Conservation (phyloP, 2,329 filamentous ascomycete genomes). For the Tolypocladium tundrense region DNA sequence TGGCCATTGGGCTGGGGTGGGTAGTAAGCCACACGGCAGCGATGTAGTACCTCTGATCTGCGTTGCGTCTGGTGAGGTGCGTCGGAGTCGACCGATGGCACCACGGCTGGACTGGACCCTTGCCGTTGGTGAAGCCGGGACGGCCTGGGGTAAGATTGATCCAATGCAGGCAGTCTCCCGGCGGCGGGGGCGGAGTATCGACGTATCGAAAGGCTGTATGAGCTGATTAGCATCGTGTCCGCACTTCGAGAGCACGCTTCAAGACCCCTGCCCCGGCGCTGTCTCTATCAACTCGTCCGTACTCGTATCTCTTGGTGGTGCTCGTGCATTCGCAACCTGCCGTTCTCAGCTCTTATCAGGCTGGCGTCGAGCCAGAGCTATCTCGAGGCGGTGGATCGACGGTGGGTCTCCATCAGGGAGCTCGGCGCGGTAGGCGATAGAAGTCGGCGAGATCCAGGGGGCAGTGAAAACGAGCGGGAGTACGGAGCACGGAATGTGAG, state of each 20-base stretch:
- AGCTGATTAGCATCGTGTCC: background rate
- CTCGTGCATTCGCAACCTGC: background rate
- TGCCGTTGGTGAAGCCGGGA: background rate
- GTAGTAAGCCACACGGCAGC: background rate
- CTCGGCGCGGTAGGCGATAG: background rate
- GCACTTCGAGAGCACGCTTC: background rate
- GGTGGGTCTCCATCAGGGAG: background rate
- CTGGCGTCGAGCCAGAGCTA: background rate
- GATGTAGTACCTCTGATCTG: background rate
- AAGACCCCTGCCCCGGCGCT: background rate
- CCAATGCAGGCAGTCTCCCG: background rate
- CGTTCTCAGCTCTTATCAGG: background rate
- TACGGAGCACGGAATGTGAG: no score
- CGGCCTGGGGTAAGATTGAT: background rate
- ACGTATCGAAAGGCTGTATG: background rate
- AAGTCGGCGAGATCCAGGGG: background rate
- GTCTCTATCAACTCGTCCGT: background rate
- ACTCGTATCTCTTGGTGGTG: no score
- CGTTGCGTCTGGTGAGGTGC: background rate
- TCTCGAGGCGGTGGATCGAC: background rate
- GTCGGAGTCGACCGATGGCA: slow-evolving; percentile 2
- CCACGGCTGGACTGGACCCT: background rate
- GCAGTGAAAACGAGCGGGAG: background rate
- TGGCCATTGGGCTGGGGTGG: background rate
- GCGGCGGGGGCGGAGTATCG: background rate